Conservation (phyloP, 495 filamentous ascomycete genomes). For the Trichoderma virens region DNA sequence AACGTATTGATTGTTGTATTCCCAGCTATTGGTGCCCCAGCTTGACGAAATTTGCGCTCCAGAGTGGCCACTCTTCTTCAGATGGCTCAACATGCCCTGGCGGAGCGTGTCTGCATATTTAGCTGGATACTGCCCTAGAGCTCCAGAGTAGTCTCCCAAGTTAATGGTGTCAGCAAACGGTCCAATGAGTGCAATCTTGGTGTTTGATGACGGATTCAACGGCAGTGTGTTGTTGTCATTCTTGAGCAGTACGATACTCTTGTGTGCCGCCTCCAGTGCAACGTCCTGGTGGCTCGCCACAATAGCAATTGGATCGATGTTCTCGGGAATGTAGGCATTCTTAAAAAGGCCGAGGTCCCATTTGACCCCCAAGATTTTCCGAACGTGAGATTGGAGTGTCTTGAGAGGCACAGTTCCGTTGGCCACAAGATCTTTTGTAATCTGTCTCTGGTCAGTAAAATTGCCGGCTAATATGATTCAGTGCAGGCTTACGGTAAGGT, state of each 20-base stretch:
- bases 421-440: slow-evolving; percentile 26
- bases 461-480: neutral
- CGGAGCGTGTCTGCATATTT: slow-evolving; percentile 30
- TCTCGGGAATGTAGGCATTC: slow-evolving; percentile 24
- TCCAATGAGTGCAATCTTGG: slow-evolving; percentile 31
- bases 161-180: slow-evolving; percentile 37
- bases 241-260: slow-evolving; percentile 31
- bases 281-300: slow-evolving; percentile 23
- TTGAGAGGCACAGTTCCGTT: slow-evolving; percentile 27
- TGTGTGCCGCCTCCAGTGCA: slow-evolving; percentile 31
- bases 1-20: slow-evolving; percentile 35
- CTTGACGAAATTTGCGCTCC: slow-evolving; percentile 29
- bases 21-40: slow-evolving; percentile 35
- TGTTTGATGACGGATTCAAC: slow-evolving; percentile 19
- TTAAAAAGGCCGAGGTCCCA: slow-evolving; percentile 34
- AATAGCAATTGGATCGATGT: slow-evolving; percentile 24
- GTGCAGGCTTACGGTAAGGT: slow-evolving; percentile 20
- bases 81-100: slow-evolving; percentile 29
- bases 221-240: slow-evolving; percentile 32
- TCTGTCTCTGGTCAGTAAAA: slow-evolving; percentile 13
- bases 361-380: slow-evolving; percentile 29
- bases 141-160: slow-evolving; percentile 33
- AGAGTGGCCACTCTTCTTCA: slow-evolving; percentile 14
- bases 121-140: slow-evolving; percentile 34
- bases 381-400: slow-evolving; percentile 27